Evolutionary conservation across 306 rosid species (phyloP).

Genomic region (Casuarina cunninghamiana): DNA sequence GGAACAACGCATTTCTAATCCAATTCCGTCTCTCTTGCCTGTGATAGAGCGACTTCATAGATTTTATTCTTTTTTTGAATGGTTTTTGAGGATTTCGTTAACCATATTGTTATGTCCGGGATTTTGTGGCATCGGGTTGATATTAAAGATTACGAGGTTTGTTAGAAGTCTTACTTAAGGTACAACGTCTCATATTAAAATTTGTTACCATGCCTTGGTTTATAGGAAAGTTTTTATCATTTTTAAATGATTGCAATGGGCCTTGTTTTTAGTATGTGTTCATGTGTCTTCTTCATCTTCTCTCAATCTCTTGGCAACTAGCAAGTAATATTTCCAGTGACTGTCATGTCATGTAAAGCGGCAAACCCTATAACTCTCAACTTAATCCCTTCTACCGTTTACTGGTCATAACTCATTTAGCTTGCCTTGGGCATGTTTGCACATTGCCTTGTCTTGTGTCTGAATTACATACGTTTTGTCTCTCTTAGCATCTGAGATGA

Average conservation of each 20-base stretch:
- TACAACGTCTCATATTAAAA: neutral
- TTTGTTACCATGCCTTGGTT: neutral
- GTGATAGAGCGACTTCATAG: conserved; percentile 40
- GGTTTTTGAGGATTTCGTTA: no score
- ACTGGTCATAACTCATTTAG: neutral
- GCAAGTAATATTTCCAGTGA: neutral
- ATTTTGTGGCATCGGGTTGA: neutral
- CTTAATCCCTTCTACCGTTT: neutral
- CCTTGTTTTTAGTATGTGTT: no score
- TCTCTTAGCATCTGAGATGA: neutral
- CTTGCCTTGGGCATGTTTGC: neutral
- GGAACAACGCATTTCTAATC: conserved; percentile 15
- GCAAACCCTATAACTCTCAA: neutral
- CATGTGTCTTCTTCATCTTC: neutral
- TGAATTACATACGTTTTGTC: neutral
- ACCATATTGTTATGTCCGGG: no score
- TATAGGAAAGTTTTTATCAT: neutral
- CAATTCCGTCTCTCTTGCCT: conserved; percentile 54
- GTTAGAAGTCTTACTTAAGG: conserved; percentile 27
- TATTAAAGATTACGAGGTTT: conserved; percentile 76
- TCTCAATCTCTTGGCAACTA: neutral
- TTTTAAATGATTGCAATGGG: neutral
- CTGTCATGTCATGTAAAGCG: neutral
- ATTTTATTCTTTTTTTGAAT: no score
- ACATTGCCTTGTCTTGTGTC: neutral